A percentile compares a stretch with the other conserved stretches of the same genome.
Evolutionary conservation across 108 stramenopile genomes (phyloP).

Genomic region (Mediolabrus comicus): DNA sequence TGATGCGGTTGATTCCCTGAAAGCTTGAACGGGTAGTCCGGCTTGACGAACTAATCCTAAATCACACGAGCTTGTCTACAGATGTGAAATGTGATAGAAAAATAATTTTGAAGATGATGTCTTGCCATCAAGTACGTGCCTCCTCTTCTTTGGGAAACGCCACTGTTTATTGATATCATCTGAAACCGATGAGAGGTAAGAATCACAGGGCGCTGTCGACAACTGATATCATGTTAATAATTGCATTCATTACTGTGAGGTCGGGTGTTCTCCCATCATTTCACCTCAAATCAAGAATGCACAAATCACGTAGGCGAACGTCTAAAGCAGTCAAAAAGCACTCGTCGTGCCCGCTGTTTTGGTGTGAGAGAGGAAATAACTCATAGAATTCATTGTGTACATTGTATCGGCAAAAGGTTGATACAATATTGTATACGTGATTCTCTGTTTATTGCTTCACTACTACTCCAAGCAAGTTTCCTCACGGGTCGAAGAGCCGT

Average conservation of each 20-base stretch:
- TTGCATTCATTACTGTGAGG: slow-evolving; percentile 14
- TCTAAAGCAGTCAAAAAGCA: slow-evolving; percentile 9
- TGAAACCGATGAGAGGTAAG: too few species aligned
- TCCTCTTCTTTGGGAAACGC: too few species aligned
- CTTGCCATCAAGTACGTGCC: too few species aligned
- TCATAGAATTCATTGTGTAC: neutral
- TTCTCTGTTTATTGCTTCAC: neutral
- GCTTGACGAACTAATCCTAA: too few species aligned
- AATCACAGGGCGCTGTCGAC: too few species aligned
- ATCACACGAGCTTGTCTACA: too few species aligned
- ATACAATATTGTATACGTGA: neutral
- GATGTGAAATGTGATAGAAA: too few species aligned
- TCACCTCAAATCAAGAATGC: slow-evolving; percentile 11
- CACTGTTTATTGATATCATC: too few species aligned
- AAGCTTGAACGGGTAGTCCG: too few species aligned
- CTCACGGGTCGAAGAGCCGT: slow-evolving; percentile 12
- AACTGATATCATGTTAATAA: neutral
- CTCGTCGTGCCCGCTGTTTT: slow-evolving; percentile 6
- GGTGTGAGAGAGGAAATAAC: neutral
- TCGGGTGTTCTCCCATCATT: neutral
- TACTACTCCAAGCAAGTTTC: neutral
- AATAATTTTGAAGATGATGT: too few species aligned
- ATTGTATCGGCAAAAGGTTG: slow-evolving; percentile 1
- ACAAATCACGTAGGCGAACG: neutral
- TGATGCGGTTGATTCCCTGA: too few species aligned